Conservation (phyloP, 2,329 filamentous ascomycete species). For the Blastomyces parvus region DNA sequence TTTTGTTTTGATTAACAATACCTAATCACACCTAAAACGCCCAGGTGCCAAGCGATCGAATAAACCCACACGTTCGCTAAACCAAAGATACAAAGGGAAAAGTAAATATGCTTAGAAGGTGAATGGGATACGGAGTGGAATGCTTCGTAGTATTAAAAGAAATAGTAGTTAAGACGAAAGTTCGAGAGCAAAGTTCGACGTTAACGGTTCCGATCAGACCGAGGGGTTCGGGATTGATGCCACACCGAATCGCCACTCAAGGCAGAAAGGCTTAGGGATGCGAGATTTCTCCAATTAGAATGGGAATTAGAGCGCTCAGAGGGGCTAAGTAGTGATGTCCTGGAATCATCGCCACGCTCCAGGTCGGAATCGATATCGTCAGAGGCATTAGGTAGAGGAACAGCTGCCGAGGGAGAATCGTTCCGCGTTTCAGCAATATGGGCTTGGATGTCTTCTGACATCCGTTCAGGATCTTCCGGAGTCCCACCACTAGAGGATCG, state of each 20-base stretch:
- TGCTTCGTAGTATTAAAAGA: slow-evolving; percentile 10
- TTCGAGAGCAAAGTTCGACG: slow-evolving; percentile 6
- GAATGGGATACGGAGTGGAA: slow-evolving; percentile 2
- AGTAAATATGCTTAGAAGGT: slow-evolving; percentile 7
- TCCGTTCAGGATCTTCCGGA: slow-evolving; percentile 29
- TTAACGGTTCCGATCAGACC: slow-evolving; percentile 32
- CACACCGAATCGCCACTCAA: slow-evolving; percentile 40
- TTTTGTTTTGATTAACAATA: not conserved
- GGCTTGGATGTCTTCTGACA: slow-evolving; percentile 37
- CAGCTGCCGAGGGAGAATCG: slow-evolving; percentile 43
- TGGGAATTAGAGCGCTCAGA: slow-evolving; percentile 21
- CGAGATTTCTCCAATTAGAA: slow-evolving; percentile 36
- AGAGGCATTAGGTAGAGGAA: slow-evolving; percentile 34
- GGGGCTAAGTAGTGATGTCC: slow-evolving; percentile 26
- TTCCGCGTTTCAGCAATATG: slow-evolving; percentile 39
- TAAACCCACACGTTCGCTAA: slow-evolving; percentile 3
- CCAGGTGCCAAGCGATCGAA: not conserved
- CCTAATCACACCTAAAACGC: not conserved
- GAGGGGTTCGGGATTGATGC: slow-evolving; percentile 30
- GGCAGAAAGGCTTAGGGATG: slow-evolving; percentile 37
- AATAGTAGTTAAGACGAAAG: slow-evolving; percentile 15
- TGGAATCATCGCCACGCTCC: slow-evolving; percentile 32
- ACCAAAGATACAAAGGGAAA: slow-evolving; percentile 6
- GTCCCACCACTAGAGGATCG: slow-evolving; percentile 4
- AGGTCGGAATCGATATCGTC: slow-evolving; percentile 34